These are phyloP conservation scores for Dimargaris verticillata DNA, from an alignment of 192 early-diverging fungal species.

Conservation along the genomic window DNA sequence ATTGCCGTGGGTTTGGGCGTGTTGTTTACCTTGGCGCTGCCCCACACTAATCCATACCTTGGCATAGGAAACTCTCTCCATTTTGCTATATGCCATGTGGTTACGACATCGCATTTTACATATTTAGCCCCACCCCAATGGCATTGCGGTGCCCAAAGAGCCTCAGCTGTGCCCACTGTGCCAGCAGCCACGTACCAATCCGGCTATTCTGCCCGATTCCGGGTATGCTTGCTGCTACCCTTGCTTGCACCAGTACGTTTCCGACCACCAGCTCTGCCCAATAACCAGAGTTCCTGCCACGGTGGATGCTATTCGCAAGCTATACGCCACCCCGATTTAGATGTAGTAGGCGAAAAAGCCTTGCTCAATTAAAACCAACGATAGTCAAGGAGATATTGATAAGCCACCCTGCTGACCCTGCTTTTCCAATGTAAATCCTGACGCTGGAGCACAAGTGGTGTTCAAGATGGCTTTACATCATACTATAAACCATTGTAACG, in stretches of 20 bases:
- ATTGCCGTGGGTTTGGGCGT: too few species aligned
- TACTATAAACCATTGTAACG: too few species aligned
- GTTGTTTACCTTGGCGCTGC: too few species aligned
- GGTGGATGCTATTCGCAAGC: slow-evolving; percentile 20
- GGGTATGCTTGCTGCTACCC: slow-evolving; percentile 93
- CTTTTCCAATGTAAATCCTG: too few species aligned
- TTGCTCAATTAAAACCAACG: too few species aligned
- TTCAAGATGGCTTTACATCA: too few species aligned
- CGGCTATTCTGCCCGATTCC: slow-evolving; percentile 57
- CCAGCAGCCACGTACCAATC: slow-evolving; percentile 50
- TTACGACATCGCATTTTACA: neutral
- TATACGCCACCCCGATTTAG: slow-evolving; percentile 14
- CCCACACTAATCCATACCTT: too few species aligned
- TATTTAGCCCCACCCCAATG: slow-evolving; percentile 50
- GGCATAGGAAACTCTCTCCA: too few species aligned
- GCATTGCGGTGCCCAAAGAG: slow-evolving; percentile 52
- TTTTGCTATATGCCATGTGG: too few species aligned
- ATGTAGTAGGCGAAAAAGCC: neutral
- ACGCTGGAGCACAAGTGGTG: too few species aligned
- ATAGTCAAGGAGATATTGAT: too few species aligned
- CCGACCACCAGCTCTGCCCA: slow-evolving; percentile 56
- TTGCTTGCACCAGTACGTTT: slow-evolving; percentile 63
- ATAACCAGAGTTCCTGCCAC: slow-evolving; percentile 38
- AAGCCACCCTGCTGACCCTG: too few species aligned
- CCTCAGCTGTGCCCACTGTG: slow-evolving; percentile 73